phyloP scores from a whole-genome alignment of 2,329 filamentous ascomycete genomes.

The Bertia moriformis region DNA sequence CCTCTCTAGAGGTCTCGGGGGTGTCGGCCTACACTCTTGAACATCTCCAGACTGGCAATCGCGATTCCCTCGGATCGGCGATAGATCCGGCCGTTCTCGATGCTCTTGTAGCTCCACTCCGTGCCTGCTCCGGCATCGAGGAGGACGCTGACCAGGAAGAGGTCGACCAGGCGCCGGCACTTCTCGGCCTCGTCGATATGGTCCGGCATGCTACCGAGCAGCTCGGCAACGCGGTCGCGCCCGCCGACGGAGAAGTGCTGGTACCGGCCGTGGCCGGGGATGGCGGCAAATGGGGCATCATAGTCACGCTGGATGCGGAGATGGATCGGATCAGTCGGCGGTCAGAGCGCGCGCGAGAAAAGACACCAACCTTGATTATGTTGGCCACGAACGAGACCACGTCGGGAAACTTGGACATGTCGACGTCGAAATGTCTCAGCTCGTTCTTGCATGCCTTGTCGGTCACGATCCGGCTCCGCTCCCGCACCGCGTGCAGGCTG shows the following conservation, averaged over 20 bases:
- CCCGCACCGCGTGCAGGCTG: slow-evolving; percentile 76
- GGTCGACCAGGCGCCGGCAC: slow-evolving; percentile 61
- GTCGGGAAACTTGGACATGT: slow-evolving; percentile 69
- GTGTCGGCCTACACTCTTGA: slow-evolving; percentile 50
- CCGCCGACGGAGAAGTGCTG: slow-evolving; percentile 76
- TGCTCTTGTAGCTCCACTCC: slow-evolving; percentile 83
- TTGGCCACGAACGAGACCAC: slow-evolving; percentile 79
- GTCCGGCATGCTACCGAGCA: slow-evolving; percentile 55
- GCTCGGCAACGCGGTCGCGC: slow-evolving; percentile 56
- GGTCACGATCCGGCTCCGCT: slow-evolving; percentile 59
- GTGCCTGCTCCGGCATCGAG: slow-evolving; percentile 81
- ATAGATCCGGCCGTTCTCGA: slow-evolving; percentile 71
- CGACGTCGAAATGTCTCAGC: slow-evolving; percentile 76
- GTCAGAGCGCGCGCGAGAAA: neutral
- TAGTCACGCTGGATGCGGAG: slow-evolving; percentile 32
- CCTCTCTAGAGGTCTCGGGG: too few species aligned
- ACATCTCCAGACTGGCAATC: slow-evolving; percentile 70
- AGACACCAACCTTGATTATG: slow-evolving; percentile 73
- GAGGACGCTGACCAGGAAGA: slow-evolving; percentile 69
- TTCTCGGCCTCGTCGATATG: slow-evolving; percentile 59
- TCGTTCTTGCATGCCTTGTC: slow-evolving; percentile 65
- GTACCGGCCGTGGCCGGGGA: slow-evolving; percentile 76
- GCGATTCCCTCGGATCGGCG: slow-evolving; percentile 78
- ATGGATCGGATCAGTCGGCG: neutral
- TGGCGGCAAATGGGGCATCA: slow-evolving; percentile 39